Percentiles rank a stretch among this genome's conserved stretches.
phyloP scores from a whole-genome alignment of 306 rosid genomes.

The Cucumis melo region DNA sequence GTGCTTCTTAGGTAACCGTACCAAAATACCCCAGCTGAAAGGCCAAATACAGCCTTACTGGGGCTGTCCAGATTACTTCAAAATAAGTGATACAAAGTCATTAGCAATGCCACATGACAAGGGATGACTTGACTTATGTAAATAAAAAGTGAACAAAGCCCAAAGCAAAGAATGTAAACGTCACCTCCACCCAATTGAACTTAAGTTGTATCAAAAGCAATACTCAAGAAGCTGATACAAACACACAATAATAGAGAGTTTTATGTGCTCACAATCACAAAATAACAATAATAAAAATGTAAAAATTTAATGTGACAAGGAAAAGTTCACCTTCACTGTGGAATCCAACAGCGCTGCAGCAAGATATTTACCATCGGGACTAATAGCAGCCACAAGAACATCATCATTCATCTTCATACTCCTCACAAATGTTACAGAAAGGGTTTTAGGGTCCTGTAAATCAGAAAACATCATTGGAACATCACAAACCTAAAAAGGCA shows the following conservation, averaged over 20 bases:
- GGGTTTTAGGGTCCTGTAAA: conserved; percentile 54
- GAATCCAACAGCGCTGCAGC: conserved; percentile 72
- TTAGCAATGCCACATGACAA: neutral
- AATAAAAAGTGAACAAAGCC: neutral
- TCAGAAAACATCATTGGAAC: conserved; percentile 11
- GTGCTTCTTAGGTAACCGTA: neutral
- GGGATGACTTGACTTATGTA: neutral
- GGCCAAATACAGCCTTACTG: neutral
- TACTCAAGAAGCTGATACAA: neutral
- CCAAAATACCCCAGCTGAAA: neutral
- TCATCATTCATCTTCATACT: conserved; percentile 84
- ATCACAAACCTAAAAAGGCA: neutral
- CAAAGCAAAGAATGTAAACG: neutral
- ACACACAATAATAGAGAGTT: neutral
- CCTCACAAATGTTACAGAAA: conserved; percentile 44
- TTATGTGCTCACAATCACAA: neutral
- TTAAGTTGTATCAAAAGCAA: neutral
- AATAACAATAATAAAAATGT: neutral
- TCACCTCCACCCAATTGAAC: neutral
- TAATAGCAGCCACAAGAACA: conserved; percentile 62
- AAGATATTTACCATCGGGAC: conserved; percentile 85
- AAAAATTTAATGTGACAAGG: conserved; percentile 6
- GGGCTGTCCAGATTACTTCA: neutral
- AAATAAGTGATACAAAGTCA: neutral
- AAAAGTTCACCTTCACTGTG: conserved; percentile 64